phyloP scores from a whole-genome alignment of 108 stramenopile genomes.

The Epipyxis sp. region DNA sequence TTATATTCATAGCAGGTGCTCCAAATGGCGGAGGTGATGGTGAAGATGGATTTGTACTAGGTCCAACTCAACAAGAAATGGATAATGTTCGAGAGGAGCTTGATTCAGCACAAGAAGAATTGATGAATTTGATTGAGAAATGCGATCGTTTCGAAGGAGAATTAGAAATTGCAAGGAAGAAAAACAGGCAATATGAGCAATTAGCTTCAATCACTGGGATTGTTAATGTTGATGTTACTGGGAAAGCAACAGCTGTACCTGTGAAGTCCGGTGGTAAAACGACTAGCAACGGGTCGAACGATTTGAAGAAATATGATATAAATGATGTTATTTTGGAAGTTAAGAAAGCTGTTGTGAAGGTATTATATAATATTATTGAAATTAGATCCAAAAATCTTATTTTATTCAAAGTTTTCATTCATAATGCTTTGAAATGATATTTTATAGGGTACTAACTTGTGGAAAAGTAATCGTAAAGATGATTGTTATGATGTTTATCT shows the following conservation, averaged over 20 bases:
- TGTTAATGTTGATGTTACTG: background rate
- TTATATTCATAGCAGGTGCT: background rate
- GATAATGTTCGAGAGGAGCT: conserved; percentile 2
- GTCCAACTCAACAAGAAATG: background rate
- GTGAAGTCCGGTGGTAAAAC: too few species aligned
- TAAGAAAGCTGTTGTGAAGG: conserved; percentile 21
- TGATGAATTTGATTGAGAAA: background rate
- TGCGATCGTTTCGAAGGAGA: conserved; percentile 6
- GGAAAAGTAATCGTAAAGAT: conserved; percentile 42
- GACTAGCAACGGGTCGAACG: background rate
- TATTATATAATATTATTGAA: too few species aligned
- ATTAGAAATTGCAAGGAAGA: conserved; percentile 14
- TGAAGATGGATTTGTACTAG: background rate
- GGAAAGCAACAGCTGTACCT: background rate
- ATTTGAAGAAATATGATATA: background rate
- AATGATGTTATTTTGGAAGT: conserved; percentile 40
- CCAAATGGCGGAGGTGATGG: conserved; percentile 10
- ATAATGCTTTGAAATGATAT: too few species aligned
- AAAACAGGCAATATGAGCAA: background rate
- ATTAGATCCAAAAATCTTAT: too few species aligned
- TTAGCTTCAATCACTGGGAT: background rate
- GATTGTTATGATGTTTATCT: conserved; percentile 52
- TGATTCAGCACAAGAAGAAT: conserved; percentile 26
- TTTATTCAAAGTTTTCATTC: too few species aligned
- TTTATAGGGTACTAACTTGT: conserved; percentile 47